phyloP scores from a whole-genome alignment of 2,329 filamentous ascomycete species.

The Colletotrichum theobromicola region DNA sequence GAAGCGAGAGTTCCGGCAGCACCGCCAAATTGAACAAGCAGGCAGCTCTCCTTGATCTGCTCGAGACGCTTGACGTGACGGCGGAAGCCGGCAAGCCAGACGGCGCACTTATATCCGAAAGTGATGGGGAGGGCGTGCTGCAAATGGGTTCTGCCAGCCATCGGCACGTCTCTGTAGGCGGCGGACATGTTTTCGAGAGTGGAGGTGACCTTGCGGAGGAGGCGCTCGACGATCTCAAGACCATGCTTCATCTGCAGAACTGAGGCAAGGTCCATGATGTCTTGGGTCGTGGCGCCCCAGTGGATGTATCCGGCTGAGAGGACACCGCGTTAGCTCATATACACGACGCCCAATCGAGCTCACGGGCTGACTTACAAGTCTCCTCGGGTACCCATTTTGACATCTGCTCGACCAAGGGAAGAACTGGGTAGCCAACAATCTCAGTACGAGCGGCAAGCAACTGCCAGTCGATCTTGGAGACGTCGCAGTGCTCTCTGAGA shows the following conservation, averaged over 20 bases:
- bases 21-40: conserved; percentile 62
- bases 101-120: conserved; percentile 63
- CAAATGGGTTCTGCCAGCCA: conserved; percentile 63
- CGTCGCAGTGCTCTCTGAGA: conserved; percentile 38
- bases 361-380: conserved; percentile 24
- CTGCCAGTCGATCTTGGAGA: conserved; percentile 25
- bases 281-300: conserved; percentile 64
- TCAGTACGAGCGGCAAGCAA: conserved; percentile 53
- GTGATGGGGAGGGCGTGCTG: conserved; percentile 63
- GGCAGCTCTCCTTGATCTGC: conserved; percentile 47
- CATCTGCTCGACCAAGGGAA: conserved; percentile 55
- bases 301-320: conserved; percentile 48
- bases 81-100: conserved; percentile 55
- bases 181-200: conserved; percentile 46
- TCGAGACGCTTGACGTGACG: conserved; percentile 52
- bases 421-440: conserved; percentile 59
- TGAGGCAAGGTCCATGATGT: conserved; percentile 62
- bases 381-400: conserved; percentile 38
- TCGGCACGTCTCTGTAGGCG: conserved; percentile 56
- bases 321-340: not conserved
- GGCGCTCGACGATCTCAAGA: conserved; percentile 49
- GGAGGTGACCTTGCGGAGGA: conserved; percentile 46
- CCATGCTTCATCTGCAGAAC: conserved; percentile 58
- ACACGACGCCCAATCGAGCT: no score
- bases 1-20: conserved; percentile 61